Conservation (phyloP, 2,329 filamentous ascomycete species). For the Trichoderma sp. region DNA sequence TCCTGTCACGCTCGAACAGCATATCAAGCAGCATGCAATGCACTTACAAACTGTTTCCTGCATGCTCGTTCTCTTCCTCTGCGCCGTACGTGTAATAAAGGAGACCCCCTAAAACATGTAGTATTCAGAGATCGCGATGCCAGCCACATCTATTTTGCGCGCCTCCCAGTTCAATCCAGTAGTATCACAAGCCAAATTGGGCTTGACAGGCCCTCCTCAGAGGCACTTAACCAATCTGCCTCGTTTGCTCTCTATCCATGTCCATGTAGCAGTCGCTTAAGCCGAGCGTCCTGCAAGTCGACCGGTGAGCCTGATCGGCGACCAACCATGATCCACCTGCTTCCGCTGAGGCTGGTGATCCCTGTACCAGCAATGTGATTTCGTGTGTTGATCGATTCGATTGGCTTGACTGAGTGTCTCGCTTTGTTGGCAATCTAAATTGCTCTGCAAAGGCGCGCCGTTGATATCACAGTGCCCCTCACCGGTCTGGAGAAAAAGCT, state of each 20-base stretch:
- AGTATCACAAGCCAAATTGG: constrained; percentile 6
- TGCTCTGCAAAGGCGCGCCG: background rate
- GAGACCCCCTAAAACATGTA: background rate
- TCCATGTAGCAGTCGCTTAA: constrained; percentile 16
- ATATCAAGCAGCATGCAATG: background rate
- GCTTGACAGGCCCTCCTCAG: background rate
- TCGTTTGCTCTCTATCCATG: background rate
- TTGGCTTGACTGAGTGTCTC: constrained; percentile 2
- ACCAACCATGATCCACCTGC: background rate
- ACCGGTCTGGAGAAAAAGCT: background rate
- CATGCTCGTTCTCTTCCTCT: background rate
- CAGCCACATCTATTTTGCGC: background rate
- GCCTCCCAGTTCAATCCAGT: background rate
- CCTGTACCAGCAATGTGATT: background rate
- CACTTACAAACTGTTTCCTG: background rate
- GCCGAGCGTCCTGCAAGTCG: constrained; percentile 10
- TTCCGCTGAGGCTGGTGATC: constrained; percentile 22
- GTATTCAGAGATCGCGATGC: background rate
- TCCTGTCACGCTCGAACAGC: background rate
- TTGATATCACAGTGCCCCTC: constrained; percentile 6
- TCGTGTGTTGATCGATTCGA: background rate
- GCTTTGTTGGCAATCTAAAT: constrained; percentile 22
- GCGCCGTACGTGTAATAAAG: background rate
- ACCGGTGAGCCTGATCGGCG: constrained; percentile 11
- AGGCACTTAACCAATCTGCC: background rate